Base-by-base conservation (phyloP, 495 filamentous ascomycete species). In the Letharia columbiana region DNA sequence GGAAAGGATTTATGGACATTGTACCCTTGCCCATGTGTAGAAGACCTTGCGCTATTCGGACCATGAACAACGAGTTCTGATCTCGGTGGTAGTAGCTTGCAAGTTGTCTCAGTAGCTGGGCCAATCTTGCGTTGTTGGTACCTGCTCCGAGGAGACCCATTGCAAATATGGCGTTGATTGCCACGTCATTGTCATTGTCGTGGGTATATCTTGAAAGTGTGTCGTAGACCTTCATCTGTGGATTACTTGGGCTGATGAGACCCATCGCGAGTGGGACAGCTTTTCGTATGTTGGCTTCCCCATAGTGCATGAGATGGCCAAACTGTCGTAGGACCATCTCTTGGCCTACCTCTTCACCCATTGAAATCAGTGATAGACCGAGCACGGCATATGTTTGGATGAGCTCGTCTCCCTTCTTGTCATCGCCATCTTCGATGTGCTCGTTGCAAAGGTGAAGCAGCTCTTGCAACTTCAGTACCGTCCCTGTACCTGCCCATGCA, bases 141-240 rank as follows among this genome's bases (percentile, higher is more conserved):
- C 94, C 94, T 41, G 94, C 95, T 71, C 94, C 94, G 41, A 96
- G 83, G 61, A 99, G 85, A 75, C 94, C 94, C 94, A 99, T 99
- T 70, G 94, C 92, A 72, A 99, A 97, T 74, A 99, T 98, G 74
- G 94, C 92, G 72, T 96, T 99, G 74, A 99, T 86, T 39, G 94
- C 94, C 47, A 99, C 94, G 71, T 99, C 94, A 73, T 94, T 96
- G 80, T 99, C 94, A 70, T 95, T 99, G 79, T 99, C 94, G 82
- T 99, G 94, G 68, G 88, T 93, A 79, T 99, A 99, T 68, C 94
- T 83, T n/a, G 95, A 98, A 31, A 99, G 78, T 0, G 94, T 98
- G 74, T 99, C 94, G 78, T 99, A 99, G 44, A 99, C 89, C 81
- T 98, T 99, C 93, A 99, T 99, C 75, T 98, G 95, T 11, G 94